Conservation (phyloP, 441 rosid species). For the Bocquillonia castaneifolia region DNA sequence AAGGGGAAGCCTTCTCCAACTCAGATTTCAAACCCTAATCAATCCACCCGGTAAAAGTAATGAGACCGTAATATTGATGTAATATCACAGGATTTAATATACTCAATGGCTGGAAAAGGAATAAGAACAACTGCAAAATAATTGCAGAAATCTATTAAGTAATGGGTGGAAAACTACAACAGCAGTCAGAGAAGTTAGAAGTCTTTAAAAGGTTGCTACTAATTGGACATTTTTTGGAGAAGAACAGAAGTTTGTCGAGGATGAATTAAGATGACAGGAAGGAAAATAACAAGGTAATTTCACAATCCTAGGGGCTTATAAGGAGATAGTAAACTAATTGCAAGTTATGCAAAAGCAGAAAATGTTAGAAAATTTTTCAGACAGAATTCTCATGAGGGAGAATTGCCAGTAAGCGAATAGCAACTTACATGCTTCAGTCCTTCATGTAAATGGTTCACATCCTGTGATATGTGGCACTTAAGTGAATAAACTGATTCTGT, state of each 20-base stretch:
- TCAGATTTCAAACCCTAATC: slow-evolving; percentile 81
- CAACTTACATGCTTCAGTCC: slow-evolving; percentile 86
- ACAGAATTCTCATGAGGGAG: background rate
- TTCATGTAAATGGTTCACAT: slow-evolving; percentile 95
- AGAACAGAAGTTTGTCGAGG: background rate
- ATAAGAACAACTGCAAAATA: slow-evolving; percentile 3
- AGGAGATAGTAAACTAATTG: background rate
- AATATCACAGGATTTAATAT: background rate
- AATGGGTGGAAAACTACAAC: background rate
- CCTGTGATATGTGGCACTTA: slow-evolving; percentile 91
- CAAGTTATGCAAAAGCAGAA: background rate
- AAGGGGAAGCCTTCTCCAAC: slow-evolving; percentile 84
- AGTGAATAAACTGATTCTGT: slow-evolving; percentile 74
- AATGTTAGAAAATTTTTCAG: background rate
- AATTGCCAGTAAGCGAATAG: background rate
- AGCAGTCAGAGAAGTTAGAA: background rate
- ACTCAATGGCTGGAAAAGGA: background rate
- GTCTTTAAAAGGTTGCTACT: background rate
- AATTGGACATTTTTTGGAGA: background rate
- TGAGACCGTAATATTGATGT: background rate
- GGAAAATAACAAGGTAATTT: background rate
- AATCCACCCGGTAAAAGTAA: slow-evolving; percentile 14
- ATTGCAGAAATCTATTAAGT: background rate
- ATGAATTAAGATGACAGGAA: background rate
- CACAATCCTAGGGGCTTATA: background rate